Evolutionary conservation across 768 basidiomycete species (phyloP), one percentile per base, ranked within the genome.

Genomic region (Rubroboletus satanas): DNA sequence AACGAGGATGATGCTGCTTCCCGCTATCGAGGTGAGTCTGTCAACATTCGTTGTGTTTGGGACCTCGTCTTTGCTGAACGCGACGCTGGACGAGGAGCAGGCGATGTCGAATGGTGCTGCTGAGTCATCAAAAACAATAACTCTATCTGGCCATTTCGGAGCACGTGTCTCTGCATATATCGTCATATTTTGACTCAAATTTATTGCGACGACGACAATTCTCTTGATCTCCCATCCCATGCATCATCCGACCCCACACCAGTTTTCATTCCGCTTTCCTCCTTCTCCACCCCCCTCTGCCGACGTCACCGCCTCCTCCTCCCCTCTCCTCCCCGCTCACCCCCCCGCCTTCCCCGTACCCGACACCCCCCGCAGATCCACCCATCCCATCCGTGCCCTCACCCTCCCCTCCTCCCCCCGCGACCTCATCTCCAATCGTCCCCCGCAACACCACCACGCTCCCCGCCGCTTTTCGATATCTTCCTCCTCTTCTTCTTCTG

Each of bases 161-260:
- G 66, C 74, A 75, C 74, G 73, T 74, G 73, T 66, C 58, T 60
- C 54, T 48, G 52, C 49, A 26, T 7, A 66, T 67, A 66, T 68
- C 73, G 68, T 74, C 73, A 74, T 68, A 64, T 57, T 50, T 39
- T 26, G 33, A 37, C 52, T 51, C 56, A 61, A 61, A 31, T 62
- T 61, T 63, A 50, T 51, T 41, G 31, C 9, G 3, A 29, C 23
- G 4, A 26, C 23, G 23, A 26, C 23, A 4, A 26, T 26, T 4
- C 4, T 4, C 4, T 4, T 26, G 23, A 26, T 26, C 23, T 26
- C 23, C 23, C 23, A 26, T 26, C 23, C 23, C 36, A 17, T 44
- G 17, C 23, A n/a, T n/a, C 9, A 44, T 21, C 32, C 52, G 28
- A 31, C 32, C 12, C 33, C 29, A 8, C 14, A 44, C 39, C 52